phyloP scores from a whole-genome alignment of 2,329 filamentous ascomycete genomes.

The Dendrostoma leiphaemia region DNA sequence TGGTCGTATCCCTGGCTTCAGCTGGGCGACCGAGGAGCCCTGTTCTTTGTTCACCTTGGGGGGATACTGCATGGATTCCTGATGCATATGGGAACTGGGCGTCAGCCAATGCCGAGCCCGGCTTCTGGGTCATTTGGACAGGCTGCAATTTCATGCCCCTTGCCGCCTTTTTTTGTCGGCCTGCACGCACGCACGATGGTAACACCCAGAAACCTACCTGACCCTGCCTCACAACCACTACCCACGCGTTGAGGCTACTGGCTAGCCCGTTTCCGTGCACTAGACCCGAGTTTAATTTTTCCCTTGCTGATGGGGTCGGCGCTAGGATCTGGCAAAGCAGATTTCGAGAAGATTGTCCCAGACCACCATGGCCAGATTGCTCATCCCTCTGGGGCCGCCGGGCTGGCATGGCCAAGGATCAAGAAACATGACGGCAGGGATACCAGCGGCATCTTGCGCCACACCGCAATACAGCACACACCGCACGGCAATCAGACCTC shows the following conservation, averaged over 20 bases:
- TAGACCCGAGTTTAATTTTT: constrained; percentile 15
- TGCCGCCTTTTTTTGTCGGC: neutral
- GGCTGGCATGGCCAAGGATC: neutral
- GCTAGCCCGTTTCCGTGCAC: constrained; percentile 10
- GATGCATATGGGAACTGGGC: constrained; percentile 9
- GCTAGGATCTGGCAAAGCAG: constrained; percentile 17
- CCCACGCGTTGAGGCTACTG: constrained; percentile 9
- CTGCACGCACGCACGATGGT: neutral
- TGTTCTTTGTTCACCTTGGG: constrained; percentile 12
- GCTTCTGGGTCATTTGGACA: constrained; percentile 15
- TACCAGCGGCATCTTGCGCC: constrained; percentile 10
- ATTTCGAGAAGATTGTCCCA: constrained; percentile 13
- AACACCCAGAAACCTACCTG: neutral
- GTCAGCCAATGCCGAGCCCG: constrained; percentile 16
- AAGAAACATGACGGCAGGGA: constrained; percentile 4
- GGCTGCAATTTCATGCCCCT: constrained; percentile 12
- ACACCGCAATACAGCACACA: constrained; percentile 4
- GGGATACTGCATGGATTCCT: constrained; percentile 13
- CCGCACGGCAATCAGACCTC: neutral
- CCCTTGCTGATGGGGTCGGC: constrained; percentile 10
- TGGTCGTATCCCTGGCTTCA: constrained; percentile 3
- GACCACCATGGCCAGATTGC: constrained; percentile 5
- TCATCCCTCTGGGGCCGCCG: too few relatives aligned
- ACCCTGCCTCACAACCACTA: constrained; percentile 5
- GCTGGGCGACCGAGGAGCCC: constrained; percentile 15